These are phyloP conservation scores for Houttuynia cordata DNA, from an alignment of 164 flowering plant species.

Conservation along the genomic window DNA sequence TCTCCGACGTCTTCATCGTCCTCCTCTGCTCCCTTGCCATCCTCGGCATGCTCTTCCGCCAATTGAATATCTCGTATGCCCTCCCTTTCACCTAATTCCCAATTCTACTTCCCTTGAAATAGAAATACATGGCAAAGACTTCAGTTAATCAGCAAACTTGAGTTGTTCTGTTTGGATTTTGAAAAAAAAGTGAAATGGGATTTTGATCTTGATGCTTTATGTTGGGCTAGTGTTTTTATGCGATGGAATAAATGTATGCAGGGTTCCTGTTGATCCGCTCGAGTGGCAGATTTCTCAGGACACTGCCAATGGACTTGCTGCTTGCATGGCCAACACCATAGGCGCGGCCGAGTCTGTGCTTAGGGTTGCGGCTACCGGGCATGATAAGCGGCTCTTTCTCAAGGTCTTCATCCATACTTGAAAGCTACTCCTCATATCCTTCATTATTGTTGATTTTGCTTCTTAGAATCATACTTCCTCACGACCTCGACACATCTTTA, in stretches of 20 bases:
- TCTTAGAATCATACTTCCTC: too few relatives aligned
- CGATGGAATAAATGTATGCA: slow-evolving; percentile 6
- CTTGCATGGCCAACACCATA: slow-evolving; percentile 76
- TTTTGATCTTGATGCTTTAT: not conserved
- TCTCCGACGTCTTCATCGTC: slow-evolving; percentile 89
- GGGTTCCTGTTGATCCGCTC: slow-evolving; percentile 96
- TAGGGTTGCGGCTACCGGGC: slow-evolving; percentile 95
- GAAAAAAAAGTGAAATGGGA: not conserved
- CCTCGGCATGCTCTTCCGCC: slow-evolving; percentile 95
- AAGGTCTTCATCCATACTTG: slow-evolving; percentile 30
- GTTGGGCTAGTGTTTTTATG: not conserved
- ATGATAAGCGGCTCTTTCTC: slow-evolving; percentile 80
- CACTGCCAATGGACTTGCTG: slow-evolving; percentile 57
- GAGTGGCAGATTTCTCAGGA: slow-evolving; percentile 99
- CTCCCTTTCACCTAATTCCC: too few relatives aligned
- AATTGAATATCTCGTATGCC: slow-evolving; percentile 63
- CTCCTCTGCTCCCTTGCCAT: slow-evolving; percentile 97
- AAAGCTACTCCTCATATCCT: not conserved
- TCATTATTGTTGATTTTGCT: too few relatives aligned
- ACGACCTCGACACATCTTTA: too few relatives aligned
- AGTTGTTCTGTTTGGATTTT: too few relatives aligned
- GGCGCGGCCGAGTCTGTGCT: slow-evolving; percentile 96
- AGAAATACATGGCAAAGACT: too few relatives aligned
- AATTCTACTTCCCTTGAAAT: too few relatives aligned
- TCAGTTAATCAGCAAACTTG: too few relatives aligned